phyloP scores from a whole-genome alignment of 2,329 filamentous ascomycete genomes.

The Fusarium nurragi region DNA sequence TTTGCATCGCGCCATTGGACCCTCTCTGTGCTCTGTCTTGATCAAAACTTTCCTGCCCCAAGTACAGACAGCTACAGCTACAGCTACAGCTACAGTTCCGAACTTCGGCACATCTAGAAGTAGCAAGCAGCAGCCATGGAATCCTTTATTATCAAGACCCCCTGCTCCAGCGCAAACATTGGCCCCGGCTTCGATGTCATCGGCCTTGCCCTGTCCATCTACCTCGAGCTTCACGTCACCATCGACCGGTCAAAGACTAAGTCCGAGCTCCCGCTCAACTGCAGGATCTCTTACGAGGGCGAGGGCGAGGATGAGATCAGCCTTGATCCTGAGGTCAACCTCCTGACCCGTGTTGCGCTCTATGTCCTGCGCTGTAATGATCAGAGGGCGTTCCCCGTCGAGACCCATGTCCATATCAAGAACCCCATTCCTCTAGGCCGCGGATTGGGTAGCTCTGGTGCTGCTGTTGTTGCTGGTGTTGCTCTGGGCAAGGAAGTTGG shows the following conservation, averaged over 20 bases:
- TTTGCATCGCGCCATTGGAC: conserved; percentile 30
- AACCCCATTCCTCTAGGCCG: conserved; percentile 95
- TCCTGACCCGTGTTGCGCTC: conserved; percentile 92
- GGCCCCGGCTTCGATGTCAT: conserved; percentile 98
- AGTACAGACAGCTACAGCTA: conserved; percentile 1
- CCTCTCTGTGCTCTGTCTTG: conserved; percentile 13
- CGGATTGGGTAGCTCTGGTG: conserved; percentile 93
- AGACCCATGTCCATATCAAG: conserved; percentile 92
- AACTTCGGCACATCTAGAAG: conserved; percentile 28
- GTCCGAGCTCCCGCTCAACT: conserved; percentile 77
- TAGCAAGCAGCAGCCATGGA: conserved; percentile 56
- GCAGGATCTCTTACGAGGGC: conserved; percentile 90
- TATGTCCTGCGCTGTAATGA: conserved; percentile 95
- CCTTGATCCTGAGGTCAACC: conserved; percentile 84
- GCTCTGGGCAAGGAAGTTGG: conserved; percentile 90
- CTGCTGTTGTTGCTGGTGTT: conserved; percentile 95
- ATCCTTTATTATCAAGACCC: conserved; percentile 79
- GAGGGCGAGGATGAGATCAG: conserved; percentile 81
- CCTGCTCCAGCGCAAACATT: conserved; percentile 97
- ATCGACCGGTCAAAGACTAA: conserved; percentile 67
- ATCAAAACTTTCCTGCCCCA: conserved; percentile 19
- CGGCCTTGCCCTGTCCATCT: conserved; percentile 91
- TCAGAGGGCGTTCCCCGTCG: conserved; percentile 81
- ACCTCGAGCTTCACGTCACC: conserved; percentile 87
- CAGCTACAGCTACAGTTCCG: conserved; percentile 9